Evolutionary conservation across 2,329 filamentous ascomycete species (phyloP), one percentile per base, ranked within the genome.

Genomic region (Aplosporella prunicola): DNA sequence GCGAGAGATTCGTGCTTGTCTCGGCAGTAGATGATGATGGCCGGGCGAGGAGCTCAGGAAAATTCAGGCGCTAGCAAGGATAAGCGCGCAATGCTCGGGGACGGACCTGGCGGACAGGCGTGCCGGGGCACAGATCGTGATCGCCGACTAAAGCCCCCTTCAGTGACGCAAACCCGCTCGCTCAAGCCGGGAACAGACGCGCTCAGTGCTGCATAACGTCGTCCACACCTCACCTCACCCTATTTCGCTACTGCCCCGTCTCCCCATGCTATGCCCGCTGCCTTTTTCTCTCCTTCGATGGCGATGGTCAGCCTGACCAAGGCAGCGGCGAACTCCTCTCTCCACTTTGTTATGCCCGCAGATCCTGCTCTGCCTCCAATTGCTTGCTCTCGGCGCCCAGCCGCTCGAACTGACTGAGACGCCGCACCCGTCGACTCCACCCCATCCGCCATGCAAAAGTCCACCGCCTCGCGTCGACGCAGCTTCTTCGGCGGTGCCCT

Each of bases 401-500:
- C 17, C 33, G 29, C 33, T 22, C 17, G 24, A 17, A 30, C 20
- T 26, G 34, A 24, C 25, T 25, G 13, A 20, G 30, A 20, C 14
- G 8, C 13, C 22, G 14, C 33, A 9, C 33, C 8, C 22, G 8
- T n/a, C 22, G 22, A 8, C 22, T 24, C 22, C 22, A 8, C 27
- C 24, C 9, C 20, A 30, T 27, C 22, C 35, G 35, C 33, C 14
- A 35, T 41, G 24, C 25, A 28, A 16, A 37, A 24, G 30, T 32
- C 42, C 36, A 35, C 36, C 45, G 20, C 31, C 44, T 39, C 38
- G 40, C 58, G 53, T 42, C 50, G 58, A 20, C 47, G 56, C 33
- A 60, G 56, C 50, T 53, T 61, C 49, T 61, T 61, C 43, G 31
- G 32, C 14, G 38, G 38, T 20, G 31, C 38, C 5, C 28, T 40